A percentile compares a stretch with the other conserved stretches of the same genome.
Evolutionary conservation across 805 yeast genomes (phyloP).

Genomic region (Teunomyces atbi): DNA sequence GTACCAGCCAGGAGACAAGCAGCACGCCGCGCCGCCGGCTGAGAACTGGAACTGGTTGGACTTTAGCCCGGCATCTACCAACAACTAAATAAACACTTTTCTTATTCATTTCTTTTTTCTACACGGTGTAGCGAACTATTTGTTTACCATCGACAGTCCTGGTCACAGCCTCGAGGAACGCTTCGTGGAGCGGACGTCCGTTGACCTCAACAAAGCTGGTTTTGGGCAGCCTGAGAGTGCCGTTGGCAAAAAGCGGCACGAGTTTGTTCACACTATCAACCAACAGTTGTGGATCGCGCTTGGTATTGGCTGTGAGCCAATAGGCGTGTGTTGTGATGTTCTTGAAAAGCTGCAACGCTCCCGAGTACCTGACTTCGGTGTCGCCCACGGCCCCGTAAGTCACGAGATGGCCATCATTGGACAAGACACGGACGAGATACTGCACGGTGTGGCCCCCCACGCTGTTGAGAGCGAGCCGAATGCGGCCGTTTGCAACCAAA

Average conservation of each 20-base stretch:
- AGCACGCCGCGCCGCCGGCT: conserved; percentile 5
- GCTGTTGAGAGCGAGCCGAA: conserved; percentile 32
- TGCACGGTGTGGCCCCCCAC: conserved; percentile 26
- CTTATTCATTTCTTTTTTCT: not conserved
- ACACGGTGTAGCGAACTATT: not conserved
- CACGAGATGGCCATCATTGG: conserved; percentile 26
- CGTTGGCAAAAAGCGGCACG: conserved; percentile 55
- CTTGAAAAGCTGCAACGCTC: conserved; percentile 27
- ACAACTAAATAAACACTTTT: not conserved
- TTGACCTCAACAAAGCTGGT: not conserved
- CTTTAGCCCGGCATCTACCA: conserved; percentile 23
- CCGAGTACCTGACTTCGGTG: conserved; percentile 16
- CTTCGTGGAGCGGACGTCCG: not conserved
- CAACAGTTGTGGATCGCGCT: conserved; percentile 54
- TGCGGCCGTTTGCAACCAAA: conserved; percentile 17
- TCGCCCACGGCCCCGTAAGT: conserved; percentile 28
- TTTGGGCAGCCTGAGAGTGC: conserved; percentile 38
- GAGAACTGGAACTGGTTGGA: conserved; percentile 42
- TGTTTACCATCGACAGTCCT: not conserved
- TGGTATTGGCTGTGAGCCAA: conserved; percentile 30
- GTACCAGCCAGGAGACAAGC: conserved; percentile 14
- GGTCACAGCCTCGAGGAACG: not conserved
- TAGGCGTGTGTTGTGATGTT: conserved; percentile 28
- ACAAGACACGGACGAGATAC: conserved; percentile 21
- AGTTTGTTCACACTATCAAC: conserved; percentile 53